A percentile compares a stretch with the other conserved stretches of the same genome.
Evolutionary conservation across 176 grass and related monocot species (phyloP).

Genomic region (Aegilops umbellulata): DNA sequence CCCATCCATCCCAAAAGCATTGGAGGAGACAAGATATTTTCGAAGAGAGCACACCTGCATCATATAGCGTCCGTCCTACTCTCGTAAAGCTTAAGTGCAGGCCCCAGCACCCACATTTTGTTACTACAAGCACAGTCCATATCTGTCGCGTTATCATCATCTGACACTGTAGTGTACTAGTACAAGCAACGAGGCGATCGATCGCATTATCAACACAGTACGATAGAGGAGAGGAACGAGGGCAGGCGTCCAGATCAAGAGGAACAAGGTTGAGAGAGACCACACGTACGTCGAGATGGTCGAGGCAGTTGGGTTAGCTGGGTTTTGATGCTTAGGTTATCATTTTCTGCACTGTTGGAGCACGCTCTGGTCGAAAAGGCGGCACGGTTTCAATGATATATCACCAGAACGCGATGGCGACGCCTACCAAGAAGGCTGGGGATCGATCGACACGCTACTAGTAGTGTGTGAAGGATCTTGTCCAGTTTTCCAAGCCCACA

Average conservation of each 20-base stretch:
- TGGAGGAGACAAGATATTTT: constrained; percentile 39
- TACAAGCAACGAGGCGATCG: not conserved
- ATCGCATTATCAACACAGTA: not conserved
- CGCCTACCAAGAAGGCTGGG: not conserved
- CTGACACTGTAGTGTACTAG: not conserved
- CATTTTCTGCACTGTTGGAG: not conserved
- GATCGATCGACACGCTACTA: not conserved
- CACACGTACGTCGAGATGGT: not conserved
- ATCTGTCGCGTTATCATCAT: not conserved
- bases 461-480: constrained; percentile 18
- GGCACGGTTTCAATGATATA: constrained; percentile 1
- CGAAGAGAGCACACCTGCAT: constrained; percentile 23
- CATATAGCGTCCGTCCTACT: not conserved
- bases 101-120: not conserved
- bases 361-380: constrained; percentile 31
- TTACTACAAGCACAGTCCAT: not conserved
- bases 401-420: not conserved
- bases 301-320: not conserved
- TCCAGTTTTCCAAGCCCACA: not conserved
- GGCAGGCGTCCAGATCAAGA: not conserved
- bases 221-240: too few relatives aligned
- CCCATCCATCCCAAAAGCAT: not conserved
- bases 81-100: not conserved
- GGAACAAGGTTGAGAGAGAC: not conserved
- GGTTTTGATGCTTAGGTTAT: not conserved